Base-by-base conservation (phyloP, 495 filamentous ascomycete genomes). In the Aspergillus leporis region DNA sequence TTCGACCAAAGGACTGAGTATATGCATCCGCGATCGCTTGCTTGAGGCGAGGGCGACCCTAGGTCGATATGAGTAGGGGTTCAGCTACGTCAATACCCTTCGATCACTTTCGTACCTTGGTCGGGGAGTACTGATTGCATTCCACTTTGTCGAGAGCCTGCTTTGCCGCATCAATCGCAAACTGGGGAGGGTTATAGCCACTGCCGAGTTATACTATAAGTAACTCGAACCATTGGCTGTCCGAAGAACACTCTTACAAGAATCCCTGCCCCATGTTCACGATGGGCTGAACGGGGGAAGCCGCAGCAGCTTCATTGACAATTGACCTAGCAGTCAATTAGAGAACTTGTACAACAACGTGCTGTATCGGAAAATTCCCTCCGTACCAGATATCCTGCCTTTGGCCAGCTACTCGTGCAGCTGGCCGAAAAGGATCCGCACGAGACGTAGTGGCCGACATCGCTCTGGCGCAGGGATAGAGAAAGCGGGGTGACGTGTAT, bases 201-300 rank as follows among this genome's bases (percentile, higher is more conserved):
- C 84, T 87, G 55, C n/a, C 12, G 5, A 43, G 51, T 6, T 16
- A 25, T 16, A n/a, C 30, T 36, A 14, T 36, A 4, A 31, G 47
- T 22, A 55, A n/a, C 12, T 28, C 28, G 25, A 25, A 22, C 28
- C 18, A 55, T 5, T 18, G 23, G 14, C 5, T 31, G 3, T 19
- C 22, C 23, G 40, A 45, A 49, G 19, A 25, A 14, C 12, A 21
- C 21, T 71, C 81, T 68, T 65, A 85, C 80, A 94, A 96, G 80
- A 95, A 96, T n/a, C 92, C 92, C 74, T 97, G 92, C 51, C 92
- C 92, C 87, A 97, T 92, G 74, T 96, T 97, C 61, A 95, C 85
- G 64, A 97, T 93, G 57, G 92, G 91, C 69, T 96, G 91, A 48
- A 89, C 86, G 8, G 93, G 90, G 10, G 92, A 96, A 7, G 90